Evolutionary conservation across 1,139 yeast species (phyloP).

Genomic region (Blastobotrys elegans): DNA sequence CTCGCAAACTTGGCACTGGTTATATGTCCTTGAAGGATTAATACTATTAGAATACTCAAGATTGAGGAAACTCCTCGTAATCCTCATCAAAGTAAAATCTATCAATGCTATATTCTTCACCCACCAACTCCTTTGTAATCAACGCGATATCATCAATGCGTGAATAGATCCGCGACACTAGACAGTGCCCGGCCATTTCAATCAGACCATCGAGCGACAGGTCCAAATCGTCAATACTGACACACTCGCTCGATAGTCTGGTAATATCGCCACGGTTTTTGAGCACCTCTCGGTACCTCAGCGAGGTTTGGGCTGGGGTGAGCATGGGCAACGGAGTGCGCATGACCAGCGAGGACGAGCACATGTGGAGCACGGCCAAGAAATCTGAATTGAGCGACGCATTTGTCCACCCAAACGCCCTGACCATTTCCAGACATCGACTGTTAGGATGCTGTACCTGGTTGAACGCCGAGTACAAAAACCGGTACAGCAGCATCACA

Average conservation of each 20-base stretch:
- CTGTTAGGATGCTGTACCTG: conserved; percentile 19
- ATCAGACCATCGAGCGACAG: conserved; percentile 24
- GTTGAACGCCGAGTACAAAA: conserved; percentile 23
- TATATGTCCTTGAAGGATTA: not conserved
- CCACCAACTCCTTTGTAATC: conserved; percentile 29
- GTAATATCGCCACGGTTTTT: not conserved
- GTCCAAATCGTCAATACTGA: not conserved
- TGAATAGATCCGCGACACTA: conserved; percentile 27
- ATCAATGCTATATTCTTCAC: conserved; percentile 28
- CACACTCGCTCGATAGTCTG: too few species aligned
- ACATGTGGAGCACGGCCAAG: conserved; percentile 29
- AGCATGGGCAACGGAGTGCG: conserved; percentile 29
- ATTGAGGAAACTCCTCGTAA: not conserved
- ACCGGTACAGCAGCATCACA: conserved; percentile 21
- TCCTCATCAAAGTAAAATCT: conserved; percentile 7
- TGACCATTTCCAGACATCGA: conserved; percentile 19
- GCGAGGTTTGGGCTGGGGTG: conserved; percentile 28
- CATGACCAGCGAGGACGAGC: conserved; percentile 25
- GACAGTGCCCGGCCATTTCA: conserved; percentile 24
- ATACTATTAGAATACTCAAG: not conserved
- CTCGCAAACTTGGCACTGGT: too few species aligned
- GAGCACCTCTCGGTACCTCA: conserved; percentile 11
- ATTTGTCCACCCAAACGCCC: conserved; percentile 28
- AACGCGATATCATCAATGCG: conserved; percentile 27
- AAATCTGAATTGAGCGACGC: conserved; percentile 26